Evolutionary conservation across 306 rosid genomes (phyloP).

Genomic region (Sindora glabra): DNA sequence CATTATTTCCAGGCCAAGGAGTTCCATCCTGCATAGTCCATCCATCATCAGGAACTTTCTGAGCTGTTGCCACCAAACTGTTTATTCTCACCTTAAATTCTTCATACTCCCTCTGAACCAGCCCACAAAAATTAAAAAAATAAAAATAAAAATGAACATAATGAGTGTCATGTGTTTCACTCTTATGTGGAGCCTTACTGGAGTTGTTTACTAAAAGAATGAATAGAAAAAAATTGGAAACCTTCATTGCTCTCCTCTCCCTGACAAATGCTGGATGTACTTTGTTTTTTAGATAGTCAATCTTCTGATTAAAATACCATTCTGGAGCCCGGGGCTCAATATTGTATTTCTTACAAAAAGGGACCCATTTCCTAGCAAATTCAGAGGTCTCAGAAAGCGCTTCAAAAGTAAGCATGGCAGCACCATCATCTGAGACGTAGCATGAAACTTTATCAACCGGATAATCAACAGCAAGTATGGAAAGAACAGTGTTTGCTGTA

Average conservation of each 20-base stretch:
- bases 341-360: conserved; percentile 69
- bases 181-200: not conserved
- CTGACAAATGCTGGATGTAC: conserved; percentile 88
- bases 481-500: conserved; percentile 90
- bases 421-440: conserved; percentile 98
- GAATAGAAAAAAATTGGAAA: conserved; percentile 8
- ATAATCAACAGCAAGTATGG: conserved; percentile 90
- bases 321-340: conserved; percentile 97
- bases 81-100: conserved; percentile 88
- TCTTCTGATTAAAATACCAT: conserved; percentile 82
- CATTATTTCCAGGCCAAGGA: conserved; percentile 97
- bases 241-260: conserved; percentile 99
- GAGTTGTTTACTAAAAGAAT: not conserved
- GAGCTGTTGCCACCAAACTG: conserved; percentile 82
- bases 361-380: conserved; percentile 90
- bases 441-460: conserved; percentile 94
- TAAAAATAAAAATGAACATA: not conserved
- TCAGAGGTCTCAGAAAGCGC: conserved; percentile 96
- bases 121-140: too few relatives aligned
- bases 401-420: conserved; percentile 98
- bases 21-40: conserved; percentile 99
- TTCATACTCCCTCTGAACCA: conserved; percentile 80
- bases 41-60: conserved; percentile 93
- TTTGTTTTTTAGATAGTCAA: conserved; percentile 83
- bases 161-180: not conserved